Evolutionary conservation across 2,329 filamentous ascomycete species (phyloP).

Genomic region (Diaporthe destruens): DNA sequence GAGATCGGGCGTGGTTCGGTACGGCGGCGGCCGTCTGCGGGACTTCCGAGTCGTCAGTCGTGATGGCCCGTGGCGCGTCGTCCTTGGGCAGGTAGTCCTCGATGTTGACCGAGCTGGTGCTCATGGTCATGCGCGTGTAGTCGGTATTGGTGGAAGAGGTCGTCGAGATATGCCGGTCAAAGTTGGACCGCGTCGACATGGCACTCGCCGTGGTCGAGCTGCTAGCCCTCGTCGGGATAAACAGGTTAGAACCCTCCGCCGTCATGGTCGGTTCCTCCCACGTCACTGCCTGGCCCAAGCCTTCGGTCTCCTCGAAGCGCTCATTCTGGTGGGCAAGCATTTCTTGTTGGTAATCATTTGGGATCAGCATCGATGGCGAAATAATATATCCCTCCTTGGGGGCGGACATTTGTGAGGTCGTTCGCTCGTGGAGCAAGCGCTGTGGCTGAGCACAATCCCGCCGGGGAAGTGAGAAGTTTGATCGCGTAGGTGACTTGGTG

Average conservation of each 20-base stretch:
- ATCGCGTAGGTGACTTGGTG: slow-evolving; percentile 56
- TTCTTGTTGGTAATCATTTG: slow-evolving; percentile 68
- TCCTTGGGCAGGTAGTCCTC: slow-evolving; percentile 45
- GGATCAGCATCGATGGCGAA: slow-evolving; percentile 73
- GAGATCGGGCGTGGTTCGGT: slow-evolving; percentile 40
- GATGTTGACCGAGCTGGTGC: slow-evolving; percentile 60
- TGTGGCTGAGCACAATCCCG: slow-evolving; percentile 49
- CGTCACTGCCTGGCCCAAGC: slow-evolving; percentile 48
- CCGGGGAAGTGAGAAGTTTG: slow-evolving; percentile 66
- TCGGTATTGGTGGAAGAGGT: slow-evolving; percentile 66
- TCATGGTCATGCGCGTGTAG: slow-evolving; percentile 66
- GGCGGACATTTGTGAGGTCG: slow-evolving; percentile 63
- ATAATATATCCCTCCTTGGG: slow-evolving; percentile 71
- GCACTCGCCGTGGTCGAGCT: slow-evolving; percentile 67
- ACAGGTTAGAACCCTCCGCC: slow-evolving; percentile 51
- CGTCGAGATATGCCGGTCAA: slow-evolving; percentile 66
- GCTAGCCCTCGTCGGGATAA: slow-evolving; percentile 61
- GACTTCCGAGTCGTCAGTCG: slow-evolving; percentile 44
- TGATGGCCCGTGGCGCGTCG: slow-evolving; percentile 38
- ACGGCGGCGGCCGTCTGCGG: slow-evolving; percentile 49
- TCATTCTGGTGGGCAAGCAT: slow-evolving; percentile 59
- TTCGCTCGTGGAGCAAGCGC: slow-evolving; percentile 53
- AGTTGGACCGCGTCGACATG: slow-evolving; percentile 61
- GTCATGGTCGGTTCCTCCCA: slow-evolving; percentile 53
- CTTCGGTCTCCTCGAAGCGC: slow-evolving; percentile 50